Conservation (phyloP, 164 flowering plant species). For the Taxillus chinensis region DNA sequence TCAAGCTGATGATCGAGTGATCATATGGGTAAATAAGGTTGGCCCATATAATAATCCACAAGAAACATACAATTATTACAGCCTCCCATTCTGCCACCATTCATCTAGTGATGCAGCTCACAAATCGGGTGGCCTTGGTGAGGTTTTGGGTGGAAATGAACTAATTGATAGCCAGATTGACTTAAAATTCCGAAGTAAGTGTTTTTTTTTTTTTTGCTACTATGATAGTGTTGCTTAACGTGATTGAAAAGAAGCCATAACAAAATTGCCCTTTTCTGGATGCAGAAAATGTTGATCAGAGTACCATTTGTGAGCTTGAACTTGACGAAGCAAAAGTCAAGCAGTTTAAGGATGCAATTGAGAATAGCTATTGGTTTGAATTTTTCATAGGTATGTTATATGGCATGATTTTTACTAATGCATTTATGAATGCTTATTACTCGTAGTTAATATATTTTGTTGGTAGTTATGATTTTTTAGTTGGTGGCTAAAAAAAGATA, state of each 20-base stretch:
- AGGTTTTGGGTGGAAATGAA: slow-evolving; percentile 96
- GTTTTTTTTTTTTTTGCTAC: neutral
- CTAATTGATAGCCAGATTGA: slow-evolving; percentile 91
- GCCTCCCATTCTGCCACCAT: slow-evolving; percentile 87
- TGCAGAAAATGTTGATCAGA: slow-evolving; percentile 76
- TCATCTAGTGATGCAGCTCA: slow-evolving; percentile 52
- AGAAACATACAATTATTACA: slow-evolving; percentile 94
- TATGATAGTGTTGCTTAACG: neutral
- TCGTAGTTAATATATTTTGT: too few species aligned
- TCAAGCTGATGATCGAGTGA: slow-evolving; percentile 64
- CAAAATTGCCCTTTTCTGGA: slow-evolving; percentile 1
- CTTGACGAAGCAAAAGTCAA: slow-evolving; percentile 72
- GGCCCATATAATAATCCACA: slow-evolving; percentile 99
- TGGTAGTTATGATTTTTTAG: too few species aligned
- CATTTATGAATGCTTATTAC: too few species aligned
- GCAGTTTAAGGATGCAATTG: slow-evolving; percentile 93
- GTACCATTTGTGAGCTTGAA: slow-evolving; percentile 54
- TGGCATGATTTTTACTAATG: neutral
- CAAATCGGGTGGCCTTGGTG: slow-evolving; percentile 99
- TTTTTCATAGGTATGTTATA: slow-evolving; percentile 81
- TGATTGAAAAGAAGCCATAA: neutral
- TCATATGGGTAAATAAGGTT: slow-evolving; percentile 96
- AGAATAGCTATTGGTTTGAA: slow-evolving; percentile 90
- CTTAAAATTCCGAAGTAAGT: slow-evolving; percentile 74
- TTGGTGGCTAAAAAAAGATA: too few species aligned